Evolutionary conservation across 768 basidiomycete genomes (phyloP).

Genomic region (Chalciporus pseudorubinellus): DNA sequence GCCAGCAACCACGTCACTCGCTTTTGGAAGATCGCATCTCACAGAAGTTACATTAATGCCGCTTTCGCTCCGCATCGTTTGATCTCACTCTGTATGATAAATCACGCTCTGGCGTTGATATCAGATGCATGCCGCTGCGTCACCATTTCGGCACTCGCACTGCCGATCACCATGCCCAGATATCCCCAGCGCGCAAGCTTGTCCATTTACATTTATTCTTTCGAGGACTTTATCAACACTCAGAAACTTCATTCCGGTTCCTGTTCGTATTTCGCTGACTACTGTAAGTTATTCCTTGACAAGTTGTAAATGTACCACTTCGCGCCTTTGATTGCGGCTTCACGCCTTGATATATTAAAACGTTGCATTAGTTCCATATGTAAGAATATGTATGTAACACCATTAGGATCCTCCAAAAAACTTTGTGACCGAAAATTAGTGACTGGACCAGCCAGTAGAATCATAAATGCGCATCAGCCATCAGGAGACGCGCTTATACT

Average conservation of each 20-base stretch:
- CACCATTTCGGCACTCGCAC: neutral
- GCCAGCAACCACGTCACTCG: slow-evolving; percentile 6
- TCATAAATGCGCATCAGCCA: slow-evolving; percentile 4
- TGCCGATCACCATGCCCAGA: slow-evolving; percentile 13
- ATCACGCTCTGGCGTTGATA: slow-evolving; percentile 10
- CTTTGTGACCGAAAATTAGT: neutral
- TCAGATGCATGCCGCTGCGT: slow-evolving; percentile 8
- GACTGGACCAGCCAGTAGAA: slow-evolving; percentile 13
- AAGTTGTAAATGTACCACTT: slow-evolving; percentile 4
- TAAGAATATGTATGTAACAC: slow-evolving; percentile 14
- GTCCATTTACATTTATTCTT: slow-evolving; percentile 14
- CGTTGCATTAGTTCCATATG: slow-evolving; percentile 22
- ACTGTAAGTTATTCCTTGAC: slow-evolving; percentile 4
- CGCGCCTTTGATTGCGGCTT: neutral
- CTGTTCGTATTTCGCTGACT: slow-evolving; percentile 5
- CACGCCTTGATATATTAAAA: slow-evolving; percentile 2
- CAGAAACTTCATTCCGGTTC: neutral
- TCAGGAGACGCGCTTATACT: slow-evolving; percentile 32
- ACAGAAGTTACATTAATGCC: neutral
- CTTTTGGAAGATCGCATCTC: slow-evolving; percentile 2
- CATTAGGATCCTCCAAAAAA: neutral
- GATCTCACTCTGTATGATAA: slow-evolving; percentile 1
- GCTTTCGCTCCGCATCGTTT: slow-evolving; percentile 4
- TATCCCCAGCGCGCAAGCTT: slow-evolving; percentile 20
- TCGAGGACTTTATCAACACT: neutral